Conservation (phyloP, 139 green algal genomes). For the Tetradesmus lagerheimii region DNA sequence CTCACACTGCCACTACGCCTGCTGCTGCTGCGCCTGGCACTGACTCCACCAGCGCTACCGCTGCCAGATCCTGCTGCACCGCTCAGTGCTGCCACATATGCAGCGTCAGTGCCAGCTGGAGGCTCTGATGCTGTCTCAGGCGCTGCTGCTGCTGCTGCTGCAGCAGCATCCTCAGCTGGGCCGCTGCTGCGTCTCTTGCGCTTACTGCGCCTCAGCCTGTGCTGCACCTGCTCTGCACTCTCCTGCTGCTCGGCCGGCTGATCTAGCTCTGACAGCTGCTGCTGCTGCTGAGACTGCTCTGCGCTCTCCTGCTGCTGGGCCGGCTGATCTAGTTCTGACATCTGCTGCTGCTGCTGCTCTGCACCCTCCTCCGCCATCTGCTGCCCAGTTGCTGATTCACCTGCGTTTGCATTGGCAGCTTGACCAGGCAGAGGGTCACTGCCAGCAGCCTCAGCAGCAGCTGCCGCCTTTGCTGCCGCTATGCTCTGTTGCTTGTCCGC, state of each 20-base stretch:
- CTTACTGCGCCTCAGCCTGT: slow-evolving; percentile 19
- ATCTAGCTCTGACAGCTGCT: background rate
- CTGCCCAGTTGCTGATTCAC: background rate
- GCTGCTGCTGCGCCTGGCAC: slow-evolving; percentile 8
- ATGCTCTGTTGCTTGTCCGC: background rate
- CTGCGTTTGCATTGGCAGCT: background rate
- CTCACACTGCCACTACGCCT: background rate
- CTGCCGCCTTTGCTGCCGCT: background rate
- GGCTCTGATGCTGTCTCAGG: background rate
- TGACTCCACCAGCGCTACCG: background rate
- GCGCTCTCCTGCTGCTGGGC: background rate
- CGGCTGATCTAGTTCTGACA: background rate
- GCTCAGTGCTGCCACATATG: slow-evolving; percentile 8
- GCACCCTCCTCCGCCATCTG: background rate
- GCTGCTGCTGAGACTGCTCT: slow-evolving; percentile 18
- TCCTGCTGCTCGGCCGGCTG: background rate
- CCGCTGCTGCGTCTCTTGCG: slow-evolving; percentile 14
- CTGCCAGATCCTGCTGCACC: background rate
- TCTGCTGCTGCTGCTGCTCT: background rate
- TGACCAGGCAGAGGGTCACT: background rate
- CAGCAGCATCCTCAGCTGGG: background rate
- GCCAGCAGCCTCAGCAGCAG: background rate
- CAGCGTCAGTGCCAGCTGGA: slow-evolving; percentile 16
- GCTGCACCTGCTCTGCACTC: background rate
- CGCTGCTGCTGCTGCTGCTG: slow-evolving; percentile 40